These are phyloP conservation scores for Ashbya aceris DNA, from an alignment of 1,139 yeast species.

Conservation along the genomic window DNA sequence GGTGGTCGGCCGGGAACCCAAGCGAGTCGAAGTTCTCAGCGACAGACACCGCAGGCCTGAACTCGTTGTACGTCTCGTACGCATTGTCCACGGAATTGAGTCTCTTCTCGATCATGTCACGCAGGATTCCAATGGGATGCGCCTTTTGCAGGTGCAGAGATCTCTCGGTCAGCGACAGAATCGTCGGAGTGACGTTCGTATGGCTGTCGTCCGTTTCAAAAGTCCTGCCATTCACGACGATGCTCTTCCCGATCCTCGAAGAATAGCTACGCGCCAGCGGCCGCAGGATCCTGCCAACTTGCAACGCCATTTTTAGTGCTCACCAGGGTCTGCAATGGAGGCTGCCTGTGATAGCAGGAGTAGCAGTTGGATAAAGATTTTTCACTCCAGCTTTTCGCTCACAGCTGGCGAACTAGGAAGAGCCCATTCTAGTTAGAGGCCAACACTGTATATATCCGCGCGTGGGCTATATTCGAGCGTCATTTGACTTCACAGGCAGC, in stretches of 20 bases:
- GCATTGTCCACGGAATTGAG: conserved; percentile 66
- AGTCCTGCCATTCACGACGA: conserved; percentile 41
- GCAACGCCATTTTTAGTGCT: no score
- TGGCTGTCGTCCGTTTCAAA: conserved; percentile 57
- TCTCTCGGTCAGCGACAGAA: conserved; percentile 59
- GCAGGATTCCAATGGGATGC: conserved; percentile 86
- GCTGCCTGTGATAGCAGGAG: no score
- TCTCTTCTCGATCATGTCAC: conserved; percentile 60
- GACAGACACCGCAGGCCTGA: conserved; percentile 74
- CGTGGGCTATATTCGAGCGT: no score
- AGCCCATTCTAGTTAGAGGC: no score
- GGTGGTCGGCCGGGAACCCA: conserved; percentile 88
- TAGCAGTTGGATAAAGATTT: no score
- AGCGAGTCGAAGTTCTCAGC: conserved; percentile 82
- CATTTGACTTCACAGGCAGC: no score
- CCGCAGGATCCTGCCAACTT: no score
- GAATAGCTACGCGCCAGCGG: neutral
- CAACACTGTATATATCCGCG: no score
- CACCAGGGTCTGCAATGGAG: no score
- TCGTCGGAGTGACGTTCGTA: conserved; percentile 80
- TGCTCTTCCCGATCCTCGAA: conserved; percentile 22
- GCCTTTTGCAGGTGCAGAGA: conserved; percentile 61
- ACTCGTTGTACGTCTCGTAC: conserved; percentile 52
- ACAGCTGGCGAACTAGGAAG: no score
- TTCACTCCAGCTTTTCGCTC: no score